Evolutionary conservation across 768 basidiomycete species (phyloP), one percentile per base, ranked within the genome.

Genomic region (Asterophora lycoperdoides): DNA sequence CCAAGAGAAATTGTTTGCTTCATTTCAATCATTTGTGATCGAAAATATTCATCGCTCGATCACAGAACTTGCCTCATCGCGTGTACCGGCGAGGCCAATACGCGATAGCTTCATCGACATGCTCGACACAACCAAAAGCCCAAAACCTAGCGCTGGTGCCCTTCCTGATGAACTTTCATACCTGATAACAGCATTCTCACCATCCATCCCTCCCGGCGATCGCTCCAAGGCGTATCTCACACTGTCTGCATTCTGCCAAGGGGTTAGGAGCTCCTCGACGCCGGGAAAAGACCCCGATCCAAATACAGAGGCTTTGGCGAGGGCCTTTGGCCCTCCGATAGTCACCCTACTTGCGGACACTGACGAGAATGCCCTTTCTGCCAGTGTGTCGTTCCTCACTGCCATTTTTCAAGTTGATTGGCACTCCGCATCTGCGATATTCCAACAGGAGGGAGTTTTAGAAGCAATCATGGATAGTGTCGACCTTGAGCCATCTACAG

Each of bases 401-500:
- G 89, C 88, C 0, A 69, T 94, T 15, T 90, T 92, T 59, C 89
- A 92, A 61, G 80, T 92, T n/a, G 89, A 91, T 56, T 77, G 81
- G 66, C 68, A 75, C 44, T 69, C 80, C 1, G 91, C 88, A 8
- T 71, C 82, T 8, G 56, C 72, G 18, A 80, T 94, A 45, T 81
- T 93, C 48, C 64, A 69, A 32, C 71, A 74, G 42, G 84, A 89
- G 51, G 83, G 81, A 3, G 63, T 85, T 13, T 56, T 84, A 28
- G 81, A 86, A 33, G 75, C 76, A 38, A 66, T 92, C 44, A 73
- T 80, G 60, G 89, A 93, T 58, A 74, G 76, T 11, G 74, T 84
- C 19, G 91, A 94, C 52, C 65, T 88, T n/a, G 70, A 69, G 38
- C 71, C 79, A 2, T 74, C 75, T 4, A 56, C 69, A 2, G 52